These are phyloP conservation scores for Sanghuangporus weigelae DNA, from an alignment of 1,284 basidiomycete species.

Conservation along the genomic window DNA sequence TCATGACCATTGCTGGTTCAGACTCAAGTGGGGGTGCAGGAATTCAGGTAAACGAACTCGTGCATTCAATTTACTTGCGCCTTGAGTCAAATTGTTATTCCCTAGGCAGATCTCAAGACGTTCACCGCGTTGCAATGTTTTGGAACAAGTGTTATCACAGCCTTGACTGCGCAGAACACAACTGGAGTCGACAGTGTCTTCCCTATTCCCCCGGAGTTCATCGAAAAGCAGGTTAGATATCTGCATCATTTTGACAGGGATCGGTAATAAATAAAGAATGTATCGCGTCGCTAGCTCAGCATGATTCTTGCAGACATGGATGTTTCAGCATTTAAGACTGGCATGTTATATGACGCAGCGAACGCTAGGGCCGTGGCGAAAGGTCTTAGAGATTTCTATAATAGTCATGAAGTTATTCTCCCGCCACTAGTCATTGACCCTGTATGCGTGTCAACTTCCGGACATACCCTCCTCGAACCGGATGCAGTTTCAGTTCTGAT, in stretches of 20 bases:
- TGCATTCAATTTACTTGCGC: not conserved
- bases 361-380: slow-evolving; percentile 40
- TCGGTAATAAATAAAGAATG: not conserved
- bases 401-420: slow-evolving; percentile 19
- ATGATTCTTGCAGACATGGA: slow-evolving; percentile 75
- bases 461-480: slow-evolving; percentile 71
- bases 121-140: slow-evolving; percentile 79
- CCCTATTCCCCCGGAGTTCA: slow-evolving; percentile 60
- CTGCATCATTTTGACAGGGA: slow-evolving; percentile 1
- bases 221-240: slow-evolving; percentile 59
- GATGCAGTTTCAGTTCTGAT: slow-evolving; percentile 63
- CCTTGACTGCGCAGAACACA: slow-evolving; percentile 91
- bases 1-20: slow-evolving; percentile 80
- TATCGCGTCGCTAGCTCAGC: slow-evolving; percentile 46
- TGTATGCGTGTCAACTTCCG: slow-evolving; percentile 91
- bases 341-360: slow-evolving; percentile 71
- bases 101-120: slow-evolving; percentile 81
- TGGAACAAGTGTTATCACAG: slow-evolving; percentile 85
- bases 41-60: slow-evolving; percentile 58
- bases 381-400: slow-evolving; percentile 39
- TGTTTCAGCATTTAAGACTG: slow-evolving; percentile 81
- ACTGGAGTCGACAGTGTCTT: slow-evolving; percentile 75
- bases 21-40: slow-evolving; percentile 89
- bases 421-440: slow-evolving; percentile 79
- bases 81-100: not conserved